Percentiles rank a stretch among this genome's conserved stretches.
Conservation (phyloP, 139 green algal species). For the Coelastrella sp. region DNA sequence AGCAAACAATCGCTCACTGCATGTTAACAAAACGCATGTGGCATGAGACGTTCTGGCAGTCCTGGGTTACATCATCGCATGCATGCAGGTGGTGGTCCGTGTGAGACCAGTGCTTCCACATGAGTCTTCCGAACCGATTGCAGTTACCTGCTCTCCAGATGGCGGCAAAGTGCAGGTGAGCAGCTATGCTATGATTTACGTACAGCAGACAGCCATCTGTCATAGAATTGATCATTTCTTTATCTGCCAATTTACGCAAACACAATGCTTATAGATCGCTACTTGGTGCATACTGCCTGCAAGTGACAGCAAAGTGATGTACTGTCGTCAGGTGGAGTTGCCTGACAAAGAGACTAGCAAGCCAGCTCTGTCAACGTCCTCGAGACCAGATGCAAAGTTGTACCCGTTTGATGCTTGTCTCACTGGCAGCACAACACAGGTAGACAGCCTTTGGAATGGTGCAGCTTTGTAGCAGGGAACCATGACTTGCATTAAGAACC, state of each 20-base stretch:
- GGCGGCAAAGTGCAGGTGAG: constrained; percentile 61
- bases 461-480: too few species aligned
- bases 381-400: constrained; percentile 50
- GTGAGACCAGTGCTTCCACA: constrained; percentile 68
- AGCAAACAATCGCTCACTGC: not conserved
- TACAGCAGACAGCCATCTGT: too few species aligned
- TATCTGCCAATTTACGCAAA: not conserved
- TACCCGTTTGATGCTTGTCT: constrained; percentile 76
- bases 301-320: not conserved
- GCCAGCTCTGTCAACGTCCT: constrained; percentile 29
- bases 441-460: too few species aligned
- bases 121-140: constrained; percentile 59
- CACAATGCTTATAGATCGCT: too few species aligned
- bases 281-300: too few species aligned
- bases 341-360: constrained; percentile 43
- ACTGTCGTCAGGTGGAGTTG: constrained; percentile 43
- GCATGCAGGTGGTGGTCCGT: constrained; percentile 68
- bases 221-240: not conserved
- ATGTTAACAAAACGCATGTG: too few species aligned
- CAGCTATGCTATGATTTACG: not conserved
- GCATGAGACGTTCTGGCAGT: too few species aligned
- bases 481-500: too few species aligned
- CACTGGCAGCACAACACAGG: constrained; percentile 63
- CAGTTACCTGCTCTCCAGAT: constrained; percentile 65
- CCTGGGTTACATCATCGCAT: too few species aligned